Conservation (phyloP, 495 filamentous ascomycete genomes). For the Annulohypoxylon maeteangense region DNA sequence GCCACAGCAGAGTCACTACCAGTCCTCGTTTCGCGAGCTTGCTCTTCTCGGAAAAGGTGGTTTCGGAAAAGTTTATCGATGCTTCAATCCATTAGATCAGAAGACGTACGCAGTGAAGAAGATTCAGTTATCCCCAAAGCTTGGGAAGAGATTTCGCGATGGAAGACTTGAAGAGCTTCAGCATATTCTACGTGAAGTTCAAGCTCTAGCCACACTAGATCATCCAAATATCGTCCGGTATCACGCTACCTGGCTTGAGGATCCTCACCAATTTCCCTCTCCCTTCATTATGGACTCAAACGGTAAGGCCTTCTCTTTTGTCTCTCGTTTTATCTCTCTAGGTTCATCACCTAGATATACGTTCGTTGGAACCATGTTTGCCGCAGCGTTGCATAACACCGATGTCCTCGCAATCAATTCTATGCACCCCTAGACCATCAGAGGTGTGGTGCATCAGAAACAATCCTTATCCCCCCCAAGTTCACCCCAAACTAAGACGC, state of each 20-base stretch:
- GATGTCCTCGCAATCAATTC: neutral
- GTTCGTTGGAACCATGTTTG: neutral
- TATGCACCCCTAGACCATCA: neutral
- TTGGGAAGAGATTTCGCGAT: slow-evolving; percentile 59
- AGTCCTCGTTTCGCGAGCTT: slow-evolving; percentile 43
- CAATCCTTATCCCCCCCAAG: neutral
- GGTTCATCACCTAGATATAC: neutral
- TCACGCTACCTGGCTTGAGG: slow-evolving; percentile 66
- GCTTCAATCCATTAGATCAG: slow-evolving; percentile 63
- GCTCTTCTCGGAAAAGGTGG: slow-evolving; percentile 62
- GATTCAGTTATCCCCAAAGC: slow-evolving; percentile 60
- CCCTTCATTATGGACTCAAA: slow-evolving; percentile 31
- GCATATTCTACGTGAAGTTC: slow-evolving; percentile 64
- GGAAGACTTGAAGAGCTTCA: slow-evolving; percentile 63
- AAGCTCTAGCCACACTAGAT: slow-evolving; percentile 64
- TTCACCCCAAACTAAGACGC: too few species aligned
- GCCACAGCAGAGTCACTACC: slow-evolving; percentile 38
- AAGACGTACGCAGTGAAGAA: slow-evolving; percentile 67
- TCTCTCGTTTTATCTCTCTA: neutral
- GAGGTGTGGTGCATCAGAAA: neutral
- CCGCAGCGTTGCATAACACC: neutral
- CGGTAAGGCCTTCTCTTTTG: slow-evolving; percentile 26
- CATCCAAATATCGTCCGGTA: slow-evolving; percentile 68
- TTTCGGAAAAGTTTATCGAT: slow-evolving; percentile 66
- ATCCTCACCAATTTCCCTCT: slow-evolving; percentile 49